Conservation (phyloP, 208 protist species). For the Trypanosoma cruzi region DNA sequence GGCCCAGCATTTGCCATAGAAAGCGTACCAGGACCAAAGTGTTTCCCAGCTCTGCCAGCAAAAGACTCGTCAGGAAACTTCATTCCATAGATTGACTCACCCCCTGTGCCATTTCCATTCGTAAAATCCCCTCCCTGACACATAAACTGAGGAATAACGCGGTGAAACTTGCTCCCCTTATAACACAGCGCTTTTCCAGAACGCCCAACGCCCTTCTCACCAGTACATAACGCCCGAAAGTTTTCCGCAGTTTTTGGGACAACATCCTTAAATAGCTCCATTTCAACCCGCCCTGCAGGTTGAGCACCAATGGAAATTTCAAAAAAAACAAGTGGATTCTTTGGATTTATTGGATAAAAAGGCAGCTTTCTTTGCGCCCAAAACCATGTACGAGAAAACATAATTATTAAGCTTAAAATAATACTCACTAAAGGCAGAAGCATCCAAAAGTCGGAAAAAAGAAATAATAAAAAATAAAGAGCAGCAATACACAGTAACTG, state of each 20-base stretch:
- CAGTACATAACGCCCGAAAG: slow-evolving; percentile 93
- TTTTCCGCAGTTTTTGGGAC: slow-evolving; percentile 97
- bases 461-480: slow-evolving; percentile 22
- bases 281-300: slow-evolving; percentile 86
- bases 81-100: slow-evolving; percentile 93
- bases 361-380: slow-evolving; percentile 65
- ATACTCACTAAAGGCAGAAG: background rate
- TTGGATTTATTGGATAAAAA: slow-evolving; percentile 78
- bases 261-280: slow-evolving; percentile 90
- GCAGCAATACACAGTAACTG: slow-evolving; percentile 8
- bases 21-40: slow-evolving; percentile 70
- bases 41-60: slow-evolving; percentile 72
- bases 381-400: slow-evolving; percentile 52
- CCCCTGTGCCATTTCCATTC: slow-evolving; percentile 90
- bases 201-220: slow-evolving; percentile 87
- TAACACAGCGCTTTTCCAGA: slow-evolving; percentile 93
- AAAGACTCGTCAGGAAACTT: slow-evolving; percentile 96
- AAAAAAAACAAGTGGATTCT: slow-evolving; percentile 91
- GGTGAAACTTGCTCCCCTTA: slow-evolving; percentile 96
- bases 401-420: slow-evolving; percentile 16
- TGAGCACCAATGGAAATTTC: slow-evolving; percentile 92
- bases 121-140: slow-evolving; percentile 97
- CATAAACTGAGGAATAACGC: slow-evolving; percentile 95
- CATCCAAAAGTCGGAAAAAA: slow-evolving; percentile 13
- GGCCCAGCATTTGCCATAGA: slow-evolving; percentile 81